phyloP scores from a whole-genome alignment of 176 grass and related monocot species.

The Paspalum vaginatum region DNA sequence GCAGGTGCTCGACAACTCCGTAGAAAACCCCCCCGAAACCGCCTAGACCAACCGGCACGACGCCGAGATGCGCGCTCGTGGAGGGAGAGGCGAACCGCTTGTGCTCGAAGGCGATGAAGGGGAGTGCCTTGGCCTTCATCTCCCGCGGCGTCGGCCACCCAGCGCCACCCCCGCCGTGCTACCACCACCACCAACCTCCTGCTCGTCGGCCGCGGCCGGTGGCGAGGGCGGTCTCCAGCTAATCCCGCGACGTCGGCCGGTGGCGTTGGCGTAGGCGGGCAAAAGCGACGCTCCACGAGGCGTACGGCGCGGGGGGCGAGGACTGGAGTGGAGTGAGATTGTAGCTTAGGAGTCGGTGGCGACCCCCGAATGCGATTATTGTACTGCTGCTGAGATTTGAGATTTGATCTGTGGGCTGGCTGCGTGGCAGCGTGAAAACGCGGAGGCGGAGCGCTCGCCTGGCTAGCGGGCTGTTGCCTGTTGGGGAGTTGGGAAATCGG shows the following conservation, averaged over 20 bases:
- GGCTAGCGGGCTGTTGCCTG: background rate
- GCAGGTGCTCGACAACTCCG: constrained; percentile 1
- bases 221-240: background rate
- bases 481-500: constrained; percentile 30
- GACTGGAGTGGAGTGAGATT: constrained; percentile 37
- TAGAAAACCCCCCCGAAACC: background rate
- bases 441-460: background rate
- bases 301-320: constrained; percentile 17
- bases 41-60: background rate
- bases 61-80: constrained; percentile 5
- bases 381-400: constrained; percentile 36
- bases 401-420: constrained; percentile 35
- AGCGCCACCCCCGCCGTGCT: background rate
- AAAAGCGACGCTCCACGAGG: constrained; percentile 20
- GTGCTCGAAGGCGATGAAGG: constrained; percentile 82
- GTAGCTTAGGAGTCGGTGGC: constrained; percentile 41
- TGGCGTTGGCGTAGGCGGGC: constrained; percentile 21
- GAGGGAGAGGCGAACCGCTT: constrained; percentile 69
- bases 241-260: background rate
- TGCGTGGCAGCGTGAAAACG: constrained; percentile 12
- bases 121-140: constrained; percentile 85
- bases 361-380: constrained; percentile 38
- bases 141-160: constrained; percentile 21
- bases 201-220: background rate
- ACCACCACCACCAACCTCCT: no score